phyloP scores from a whole-genome alignment of 208 protist species.

The Herpetomonas tarakana region DNA sequence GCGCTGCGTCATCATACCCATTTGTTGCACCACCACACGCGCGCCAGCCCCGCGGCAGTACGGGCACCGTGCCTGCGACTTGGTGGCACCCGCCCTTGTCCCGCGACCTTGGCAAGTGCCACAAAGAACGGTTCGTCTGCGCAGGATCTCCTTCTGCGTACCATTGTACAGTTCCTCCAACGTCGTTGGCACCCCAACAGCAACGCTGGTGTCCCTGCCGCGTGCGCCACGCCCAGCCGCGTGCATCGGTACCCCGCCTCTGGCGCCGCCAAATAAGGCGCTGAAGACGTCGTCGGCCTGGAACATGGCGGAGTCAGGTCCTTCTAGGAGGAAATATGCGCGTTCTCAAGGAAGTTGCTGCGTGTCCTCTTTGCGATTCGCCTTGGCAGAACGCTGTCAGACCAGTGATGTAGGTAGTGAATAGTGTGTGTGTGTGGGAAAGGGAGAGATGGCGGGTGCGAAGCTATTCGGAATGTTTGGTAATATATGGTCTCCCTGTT shows the following conservation, averaged over 20 bases:
- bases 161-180: conserved; percentile 83
- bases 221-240: conserved; percentile 16
- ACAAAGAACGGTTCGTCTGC: conserved; percentile 49
- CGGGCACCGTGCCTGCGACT: conserved; percentile 43
- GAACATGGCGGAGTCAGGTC: neutral
- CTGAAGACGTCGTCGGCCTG: conserved; percentile 45
- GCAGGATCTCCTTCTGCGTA: conserved; percentile 45
- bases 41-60: conserved; percentile 91
- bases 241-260: neutral
- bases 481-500: too few relatives aligned
- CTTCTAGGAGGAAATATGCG: too few relatives aligned
- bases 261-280: conserved; percentile 52
- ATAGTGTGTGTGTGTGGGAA: too few relatives aligned
- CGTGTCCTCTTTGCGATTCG: too few relatives aligned
- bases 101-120: conserved; percentile 60
- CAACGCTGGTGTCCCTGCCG: conserved; percentile 21
- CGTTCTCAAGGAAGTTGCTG: too few relatives aligned
- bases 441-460: too few relatives aligned
- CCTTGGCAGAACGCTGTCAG: too few relatives aligned
- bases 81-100: conserved; percentile 7
- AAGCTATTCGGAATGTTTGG: too few relatives aligned
- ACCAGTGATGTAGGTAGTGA: too few relatives aligned
- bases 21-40: conserved; percentile 86
- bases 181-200: conserved; percentile 46
- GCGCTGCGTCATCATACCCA: conserved; percentile 96